phyloP scores from a whole-genome alignment of 1,284 basidiomycete species.

The Cutaneotrichosporon spelunceum region DNA sequence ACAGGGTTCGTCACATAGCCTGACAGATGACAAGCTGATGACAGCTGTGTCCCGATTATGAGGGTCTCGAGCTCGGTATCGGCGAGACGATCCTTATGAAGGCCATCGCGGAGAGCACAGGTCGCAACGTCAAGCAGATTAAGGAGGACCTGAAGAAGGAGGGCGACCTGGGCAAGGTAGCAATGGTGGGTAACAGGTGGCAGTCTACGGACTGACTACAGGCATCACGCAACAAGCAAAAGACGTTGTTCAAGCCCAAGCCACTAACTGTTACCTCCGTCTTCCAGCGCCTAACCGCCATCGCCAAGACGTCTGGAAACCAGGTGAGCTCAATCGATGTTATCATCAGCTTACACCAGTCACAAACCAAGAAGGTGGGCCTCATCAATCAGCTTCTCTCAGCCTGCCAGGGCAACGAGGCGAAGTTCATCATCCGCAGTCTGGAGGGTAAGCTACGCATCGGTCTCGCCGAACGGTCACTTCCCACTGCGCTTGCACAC shows the following conservation, averaged over 20 bases:
- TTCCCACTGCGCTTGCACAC: conserved; percentile 81
- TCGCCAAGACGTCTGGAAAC: conserved; percentile 77
- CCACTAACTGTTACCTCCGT: conserved; percentile 82
- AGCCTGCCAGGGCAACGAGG: conserved; percentile 75
- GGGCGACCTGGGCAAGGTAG: conserved; percentile 93
- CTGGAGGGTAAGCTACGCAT: conserved; percentile 97
- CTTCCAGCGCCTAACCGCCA: conserved; percentile 79
- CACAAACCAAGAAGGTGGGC: conserved; percentile 89
- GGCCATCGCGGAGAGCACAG: conserved; percentile 92
- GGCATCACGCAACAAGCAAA: conserved; percentile 91
- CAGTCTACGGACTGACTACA: conserved; percentile 43
- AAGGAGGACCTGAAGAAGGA: conserved; percentile 91
- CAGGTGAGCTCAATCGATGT: conserved; percentile 58
- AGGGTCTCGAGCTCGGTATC: conserved; percentile 93
- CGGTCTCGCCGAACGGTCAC: conserved; percentile 91
- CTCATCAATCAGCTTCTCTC: conserved; percentile 94
- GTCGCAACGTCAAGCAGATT: conserved; percentile 73
- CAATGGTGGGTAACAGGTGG: conserved; percentile 62
- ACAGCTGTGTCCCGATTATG: conserved; percentile 90
- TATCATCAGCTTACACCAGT: conserved; percentile 55
- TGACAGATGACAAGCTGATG: neutral
- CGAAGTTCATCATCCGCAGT: conserved; percentile 94
- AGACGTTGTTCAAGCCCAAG: conserved; percentile 92
- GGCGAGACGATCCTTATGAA: conserved; percentile 94
- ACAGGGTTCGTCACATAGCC: conserved; percentile 62